Evolutionary conservation across 495 filamentous ascomycete genomes (phyloP).

Genomic region (Beverwykella pulmonaria): DNA sequence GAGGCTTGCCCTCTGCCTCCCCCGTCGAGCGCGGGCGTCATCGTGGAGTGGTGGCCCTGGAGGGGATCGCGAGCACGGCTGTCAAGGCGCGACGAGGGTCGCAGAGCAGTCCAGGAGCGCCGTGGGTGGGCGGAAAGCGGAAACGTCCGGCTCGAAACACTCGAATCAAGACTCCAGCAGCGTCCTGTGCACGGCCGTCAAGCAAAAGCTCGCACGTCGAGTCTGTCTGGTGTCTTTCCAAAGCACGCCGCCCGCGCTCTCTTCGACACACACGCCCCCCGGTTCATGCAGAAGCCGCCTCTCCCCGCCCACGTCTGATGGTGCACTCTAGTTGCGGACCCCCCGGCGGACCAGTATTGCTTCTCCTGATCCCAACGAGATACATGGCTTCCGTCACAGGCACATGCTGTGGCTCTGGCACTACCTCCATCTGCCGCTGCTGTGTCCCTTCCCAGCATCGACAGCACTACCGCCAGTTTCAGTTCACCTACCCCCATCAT

Average conservation of each 20-base stretch:
- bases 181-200: slow-evolving; percentile 19
- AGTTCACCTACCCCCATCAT: slow-evolving; percentile 6
- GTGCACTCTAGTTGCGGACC: slow-evolving; percentile 26
- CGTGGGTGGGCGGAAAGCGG: slow-evolving; percentile 26
- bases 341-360: slow-evolving; percentile 20
- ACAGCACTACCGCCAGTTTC: slow-evolving; percentile 35
- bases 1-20: slow-evolving; percentile 22
- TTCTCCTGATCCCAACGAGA: slow-evolving; percentile 19
- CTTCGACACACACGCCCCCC: slow-evolving; percentile 15
- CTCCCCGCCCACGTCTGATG: slow-evolving; percentile 27
- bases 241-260: slow-evolving; percentile 15
- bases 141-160: slow-evolving; percentile 33
- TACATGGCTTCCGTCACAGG: slow-evolving; percentile 34
- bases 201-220: background rate
- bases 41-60: slow-evolving; percentile 13
- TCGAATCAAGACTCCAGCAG: slow-evolving; percentile 19
- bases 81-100: slow-evolving; percentile 30
- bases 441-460: slow-evolving; percentile 28
- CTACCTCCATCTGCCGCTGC: slow-evolving; percentile 26
- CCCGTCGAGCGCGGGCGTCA: slow-evolving; percentile 18
- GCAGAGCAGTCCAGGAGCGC: slow-evolving; percentile 2
- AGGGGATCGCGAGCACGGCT: slow-evolving; percentile 17
- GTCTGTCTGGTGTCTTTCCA: slow-evolving; percentile 4
- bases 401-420: slow-evolving; percentile 30
- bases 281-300: slow-evolving; percentile 9